These are phyloP conservation scores for Diutina sp. DNA, from an alignment of 1,139 yeast genomes.

Conservation along the genomic window DNA sequence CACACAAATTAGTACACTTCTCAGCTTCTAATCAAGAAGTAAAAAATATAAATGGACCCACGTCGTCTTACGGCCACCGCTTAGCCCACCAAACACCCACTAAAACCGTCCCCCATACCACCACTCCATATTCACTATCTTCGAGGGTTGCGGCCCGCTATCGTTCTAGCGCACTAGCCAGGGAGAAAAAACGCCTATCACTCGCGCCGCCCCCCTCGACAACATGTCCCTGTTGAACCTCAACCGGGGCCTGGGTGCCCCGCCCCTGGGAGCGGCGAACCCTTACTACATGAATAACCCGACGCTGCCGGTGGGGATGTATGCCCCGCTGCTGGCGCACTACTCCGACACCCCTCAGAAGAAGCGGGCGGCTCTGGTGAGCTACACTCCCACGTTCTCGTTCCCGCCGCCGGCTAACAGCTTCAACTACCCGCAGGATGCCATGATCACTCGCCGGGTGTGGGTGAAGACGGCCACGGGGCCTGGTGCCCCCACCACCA, in stretches of 20 bases:
- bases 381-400: neutral
- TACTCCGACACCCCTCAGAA: neutral
- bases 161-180: neutral
- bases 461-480: conserved; percentile 54
- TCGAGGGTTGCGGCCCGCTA: too few relatives aligned
- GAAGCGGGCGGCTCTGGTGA: neutral
- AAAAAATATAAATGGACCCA: too few relatives aligned
- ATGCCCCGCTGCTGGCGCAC: neutral
- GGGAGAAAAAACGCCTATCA: neutral
- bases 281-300: conserved; percentile 1
- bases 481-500: conserved; percentile 54
- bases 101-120: neutral
- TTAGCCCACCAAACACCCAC: neutral
- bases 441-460: conserved; percentile 21
- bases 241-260: neutral
- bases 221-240: neutral
- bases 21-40: too few relatives aligned
- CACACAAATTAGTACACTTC: too few relatives aligned
- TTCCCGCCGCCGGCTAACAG: neutral
- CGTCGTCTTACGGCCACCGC: too few relatives aligned
- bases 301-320: conserved; percentile 1
- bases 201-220: neutral
- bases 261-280: neutral
- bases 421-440: neutral
- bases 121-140: too few relatives aligned